Conservation (phyloP, 441 rosid species). For the Populus hybrid region DNA sequence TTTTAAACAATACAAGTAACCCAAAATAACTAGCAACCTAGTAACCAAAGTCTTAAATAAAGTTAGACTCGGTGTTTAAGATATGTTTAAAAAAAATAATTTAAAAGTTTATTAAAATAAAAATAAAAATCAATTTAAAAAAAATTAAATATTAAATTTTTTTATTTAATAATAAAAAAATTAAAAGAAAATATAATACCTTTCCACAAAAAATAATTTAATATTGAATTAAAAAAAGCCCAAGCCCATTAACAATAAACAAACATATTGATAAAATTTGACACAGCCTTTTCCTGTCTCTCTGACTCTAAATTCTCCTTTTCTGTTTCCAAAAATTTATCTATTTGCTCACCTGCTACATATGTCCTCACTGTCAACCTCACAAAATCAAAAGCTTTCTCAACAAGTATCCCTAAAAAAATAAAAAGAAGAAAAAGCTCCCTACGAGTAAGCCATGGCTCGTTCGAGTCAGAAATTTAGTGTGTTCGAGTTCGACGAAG, state of each 20-base stretch:
- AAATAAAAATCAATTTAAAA: too few relatives aligned
- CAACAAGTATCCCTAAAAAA: neutral
- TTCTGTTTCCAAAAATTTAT: neutral
- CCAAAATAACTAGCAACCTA: too few relatives aligned
- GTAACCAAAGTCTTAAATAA: rapidly evolving
- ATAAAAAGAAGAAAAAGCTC: neutral
- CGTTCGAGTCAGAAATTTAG: conserved; percentile 17
- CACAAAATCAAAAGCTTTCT: neutral
- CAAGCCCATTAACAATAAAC: neutral
- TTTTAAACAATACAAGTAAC: too few relatives aligned
- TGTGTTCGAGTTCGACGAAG: conserved; percentile 50
- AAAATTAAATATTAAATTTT: too few relatives aligned
- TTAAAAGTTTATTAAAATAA: too few relatives aligned
- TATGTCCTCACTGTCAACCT: neutral
- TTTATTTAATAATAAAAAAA: too few relatives aligned
- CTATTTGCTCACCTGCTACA: neutral
- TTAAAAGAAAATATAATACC: too few relatives aligned
- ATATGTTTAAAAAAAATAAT: too few relatives aligned
- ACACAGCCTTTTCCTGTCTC: neutral
- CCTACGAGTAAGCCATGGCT: neutral
- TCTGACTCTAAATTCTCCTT: neutral
- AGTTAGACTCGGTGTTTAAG: rapidly evolving
- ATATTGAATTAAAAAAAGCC: too few relatives aligned
- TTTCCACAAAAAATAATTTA: too few relatives aligned
- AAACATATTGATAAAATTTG: neutral